Base-by-base conservation (phyloP, 164 flowering plant genomes). In the Pachysandra terminalis region DNA sequence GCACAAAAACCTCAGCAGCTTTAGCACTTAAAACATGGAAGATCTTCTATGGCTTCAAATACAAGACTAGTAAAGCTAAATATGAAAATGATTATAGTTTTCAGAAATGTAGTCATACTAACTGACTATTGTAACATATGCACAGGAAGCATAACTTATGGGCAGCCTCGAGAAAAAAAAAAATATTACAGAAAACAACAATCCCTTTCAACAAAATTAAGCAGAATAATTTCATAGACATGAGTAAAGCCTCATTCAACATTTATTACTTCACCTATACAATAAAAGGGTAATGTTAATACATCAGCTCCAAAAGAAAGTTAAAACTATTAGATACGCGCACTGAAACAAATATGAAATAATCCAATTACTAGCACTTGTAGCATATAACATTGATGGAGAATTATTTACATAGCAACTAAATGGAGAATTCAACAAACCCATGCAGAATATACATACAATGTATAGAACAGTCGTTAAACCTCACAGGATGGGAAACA, bases 401-500 rank as follows among this genome's bases (percentile, higher is more conserved):
- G 24, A 19, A 63, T 49, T 75, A 75, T 75, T 64, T 71, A 75
- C 78, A 75, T 23, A n/a, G 56, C 3, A 40, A 24, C 13, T 45
- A 69, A 52, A 54, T 22, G 26, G 19, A 59, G 53, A 57, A 61
- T 58, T 19, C 23, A 57, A 32, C 19, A 28, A 53, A 35, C 59
- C 41, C 49, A 59, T 22, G 59, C 26, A 23, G 63, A 72, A 72
- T 73, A 59, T 76, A 73, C 79, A 76, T 27, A 68, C 73, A 32
- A 7, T 61, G 57, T 21, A 35, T 58, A 51, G 54, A 14, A 10
- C 35, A 21, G 10, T 59, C 35, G 37, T 24, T 67, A 66, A 67
- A 79, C 74, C 73, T 80, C 74, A 78, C 63, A 74, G 40, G 67
- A 80, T 69, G 0, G 86, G 82, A 64, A 85, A 85, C 17, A 72